A percentile compares a stretch with the other conserved stretches of the same genome.
Conservation (phyloP, 768 basidiomycete species). For the Phlebiopsis flavidoalba region DNA sequence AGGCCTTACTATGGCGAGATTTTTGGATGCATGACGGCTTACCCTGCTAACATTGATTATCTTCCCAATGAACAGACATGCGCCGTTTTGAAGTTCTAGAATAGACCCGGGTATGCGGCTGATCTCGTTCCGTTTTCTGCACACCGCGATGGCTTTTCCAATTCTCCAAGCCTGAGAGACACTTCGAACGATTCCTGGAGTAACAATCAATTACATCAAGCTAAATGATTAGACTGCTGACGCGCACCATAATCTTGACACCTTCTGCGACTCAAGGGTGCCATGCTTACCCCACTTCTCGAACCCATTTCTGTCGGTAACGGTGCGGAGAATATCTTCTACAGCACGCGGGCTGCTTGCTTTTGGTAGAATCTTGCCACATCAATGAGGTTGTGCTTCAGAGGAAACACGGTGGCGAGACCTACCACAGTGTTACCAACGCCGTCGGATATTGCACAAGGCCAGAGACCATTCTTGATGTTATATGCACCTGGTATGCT, state of each 20-base stretch:
- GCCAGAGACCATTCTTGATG: constrained; percentile 25
- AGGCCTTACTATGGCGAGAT: neutral
- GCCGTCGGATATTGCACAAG: constrained; percentile 31
- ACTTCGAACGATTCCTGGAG: constrained; percentile 38
- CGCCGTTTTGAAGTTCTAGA: constrained; percentile 28
- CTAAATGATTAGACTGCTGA: neutral
- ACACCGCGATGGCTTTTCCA: constrained; percentile 51
- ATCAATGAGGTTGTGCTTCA: neutral
- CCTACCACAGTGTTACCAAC: constrained; percentile 31
- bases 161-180: constrained; percentile 61
- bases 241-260: constrained; percentile 22
- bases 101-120: constrained; percentile 28
- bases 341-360: constrained; percentile 19
- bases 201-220: neutral
- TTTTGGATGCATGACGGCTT: neutral
- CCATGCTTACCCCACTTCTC: constrained; percentile 24
- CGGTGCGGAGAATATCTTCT: constrained; percentile 22
- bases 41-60: constrained; percentile 38
- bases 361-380: constrained; percentile 15
- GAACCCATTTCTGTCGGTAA: constrained; percentile 27
- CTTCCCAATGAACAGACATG: constrained; percentile 54
- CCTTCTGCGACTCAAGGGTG: constrained; percentile 18
- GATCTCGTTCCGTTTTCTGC: constrained; percentile 41
- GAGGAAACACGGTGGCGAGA: neutral
- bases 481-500: constrained; percentile 25